Evolutionary conservation across 768 basidiomycete species (phyloP), one percentile per base, ranked within the genome.

Genomic region (Leucosporidium creatinivorum): DNA sequence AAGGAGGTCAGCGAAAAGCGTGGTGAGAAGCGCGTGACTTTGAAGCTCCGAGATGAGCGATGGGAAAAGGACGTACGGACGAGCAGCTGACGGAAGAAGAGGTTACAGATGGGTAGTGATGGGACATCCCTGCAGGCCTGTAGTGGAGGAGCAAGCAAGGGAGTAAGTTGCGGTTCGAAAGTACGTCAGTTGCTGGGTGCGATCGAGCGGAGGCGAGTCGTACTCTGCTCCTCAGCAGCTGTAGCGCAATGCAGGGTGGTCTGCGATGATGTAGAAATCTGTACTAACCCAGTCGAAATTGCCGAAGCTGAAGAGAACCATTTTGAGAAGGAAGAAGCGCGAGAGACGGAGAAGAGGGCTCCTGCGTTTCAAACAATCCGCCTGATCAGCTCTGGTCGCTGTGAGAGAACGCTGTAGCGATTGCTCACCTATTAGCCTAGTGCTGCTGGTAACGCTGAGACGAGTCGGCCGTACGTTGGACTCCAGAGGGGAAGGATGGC

Each of bases 51-150:
- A 12, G 72, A 6, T 65, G 13, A 1, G 67, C 48, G 68, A 72
- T 73, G 62, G 76, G 21, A 51, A 8, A 23, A n/a, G 18, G 50
- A 51, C 50, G 21, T 51, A 51, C 50, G 60, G 23, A 75, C 51
- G 56, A 77, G 72, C 26, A 91, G 86, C 82, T 94, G 91, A 67
- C 84, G 84, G 80, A 92, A 92, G 80, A 94, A 93, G 73, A 96
- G 86, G 77, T 96, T 96, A 80, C 93, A 97, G 85, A 90, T 89
- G 0, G 93, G 85, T 76, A 94, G 88, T 56, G 87, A 89, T 2
- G 90, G 89, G 13, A 84, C 83, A 52, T 84, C 78, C 51, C 81
- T 79, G 77, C 91, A 91, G 7, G 55, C 62, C 63, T 61, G 36
- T 19, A 51, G 56, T 21, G n/a, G n/a, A 26, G 61, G 80, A 25